Evolutionary conservation across 352 stramenopile species (phyloP), one percentile per base, ranked within the genome.

Genomic region (Globisporangium megalacanthum): DNA sequence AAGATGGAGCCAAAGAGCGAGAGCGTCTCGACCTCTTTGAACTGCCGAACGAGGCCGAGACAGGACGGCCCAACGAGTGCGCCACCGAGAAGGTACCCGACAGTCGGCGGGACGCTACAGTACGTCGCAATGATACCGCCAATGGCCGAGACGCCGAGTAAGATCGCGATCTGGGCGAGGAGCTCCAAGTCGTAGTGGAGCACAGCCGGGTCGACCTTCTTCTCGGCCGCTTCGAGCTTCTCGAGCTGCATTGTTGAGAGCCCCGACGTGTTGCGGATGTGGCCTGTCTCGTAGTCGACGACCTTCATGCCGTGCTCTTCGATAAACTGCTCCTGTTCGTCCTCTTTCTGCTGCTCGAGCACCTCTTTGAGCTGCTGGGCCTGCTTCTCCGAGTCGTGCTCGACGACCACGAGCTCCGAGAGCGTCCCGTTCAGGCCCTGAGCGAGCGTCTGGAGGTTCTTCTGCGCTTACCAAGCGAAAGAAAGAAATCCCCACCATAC

Each of bases 1-100:
- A 98, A 98, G 35, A 98, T 88, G 3, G 86, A 96, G 14, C 92
- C 92, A 61, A 98, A 97, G 29, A 97, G 84, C 36, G 89, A 96
- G 54, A 98, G 86, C 0, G 91, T 98, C 62, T 97, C 87, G 17
- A 97, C 92, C 60, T 97, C 84, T 53, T 94, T 92, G 64, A 96
- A 94, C 31, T 96, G 70, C 37, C 79, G 72, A 25, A 97, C 88
- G 17, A 96, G 56, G 5, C 80, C 84, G 14, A 96, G 65, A 46
- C 91, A 95, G 25, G 86, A 96, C 15, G 91, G 92, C 19, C 92
- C 92, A 5, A 97, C 86, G 2, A 97, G 64, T 33, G 92, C 89
- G 29, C 92, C 92, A 36, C 88, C 91, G 1, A 97, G 73, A 17
- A 98, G 70, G 72, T 97, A 97, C 0, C 92, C 92, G 17, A 96